Percentiles rank a stretch among this genome's conserved stretches.
phyloP scores from a whole-genome alignment of 495 filamentous ascomycete species.

The Penicillium subrubescens region DNA sequence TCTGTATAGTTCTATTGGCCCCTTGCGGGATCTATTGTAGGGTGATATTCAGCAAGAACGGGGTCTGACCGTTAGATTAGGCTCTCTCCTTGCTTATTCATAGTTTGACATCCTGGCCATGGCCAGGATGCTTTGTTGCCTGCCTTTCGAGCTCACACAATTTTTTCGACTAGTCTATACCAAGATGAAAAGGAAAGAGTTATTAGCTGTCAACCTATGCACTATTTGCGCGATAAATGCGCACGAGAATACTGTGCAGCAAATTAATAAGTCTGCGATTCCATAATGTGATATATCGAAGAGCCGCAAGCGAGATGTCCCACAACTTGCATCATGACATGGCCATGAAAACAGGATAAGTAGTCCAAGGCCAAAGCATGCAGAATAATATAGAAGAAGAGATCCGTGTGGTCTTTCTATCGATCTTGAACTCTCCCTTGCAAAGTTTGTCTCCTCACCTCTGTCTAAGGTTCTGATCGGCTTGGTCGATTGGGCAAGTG shows the following conservation, averaged over 20 bases:
- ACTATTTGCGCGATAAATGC: background rate
- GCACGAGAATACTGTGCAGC: background rate
- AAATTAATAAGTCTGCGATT: background rate
- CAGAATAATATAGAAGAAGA: background rate
- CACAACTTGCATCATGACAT: background rate
- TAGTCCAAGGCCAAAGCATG: background rate
- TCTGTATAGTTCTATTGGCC: background rate
- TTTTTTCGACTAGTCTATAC: background rate
- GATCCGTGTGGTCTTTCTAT: conserved; percentile 8
- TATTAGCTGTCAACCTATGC: background rate
- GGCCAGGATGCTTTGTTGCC: background rate
- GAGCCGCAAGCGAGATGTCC: background rate
- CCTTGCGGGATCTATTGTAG: background rate
- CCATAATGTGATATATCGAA: conserved; percentile 2
- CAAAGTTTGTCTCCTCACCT: background rate
- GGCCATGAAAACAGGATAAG: background rate
- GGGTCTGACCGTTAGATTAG: background rate
- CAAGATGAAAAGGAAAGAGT: background rate
- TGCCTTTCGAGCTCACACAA: background rate
- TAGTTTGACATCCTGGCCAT: background rate
- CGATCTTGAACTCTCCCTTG: conserved; percentile 7
- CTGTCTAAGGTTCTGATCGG: background rate
- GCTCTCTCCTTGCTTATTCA: background rate
- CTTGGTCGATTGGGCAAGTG: background rate
- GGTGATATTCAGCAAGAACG: background rate